Conservation (phyloP, 192 early-diverging fungal species). For the Phlyctochytrium arcticum region DNA sequence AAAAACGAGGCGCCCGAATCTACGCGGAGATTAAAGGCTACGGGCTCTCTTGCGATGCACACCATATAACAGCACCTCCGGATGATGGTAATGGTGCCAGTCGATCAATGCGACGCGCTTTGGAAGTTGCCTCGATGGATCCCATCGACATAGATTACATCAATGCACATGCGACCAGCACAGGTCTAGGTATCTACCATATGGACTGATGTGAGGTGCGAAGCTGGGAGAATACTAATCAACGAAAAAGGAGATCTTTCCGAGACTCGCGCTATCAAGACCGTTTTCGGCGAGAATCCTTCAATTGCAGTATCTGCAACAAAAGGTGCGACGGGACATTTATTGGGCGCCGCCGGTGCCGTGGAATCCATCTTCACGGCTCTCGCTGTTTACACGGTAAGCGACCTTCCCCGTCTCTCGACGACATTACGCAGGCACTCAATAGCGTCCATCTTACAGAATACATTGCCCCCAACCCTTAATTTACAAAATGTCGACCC, state of each 20-base stretch:
- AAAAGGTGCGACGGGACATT: slow-evolving; percentile 88
- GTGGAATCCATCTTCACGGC: slow-evolving; percentile 90
- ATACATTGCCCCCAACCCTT: slow-evolving; percentile 77
- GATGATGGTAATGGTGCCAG: slow-evolving; percentile 79
- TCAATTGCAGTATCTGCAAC: slow-evolving; percentile 77
- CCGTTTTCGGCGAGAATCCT: slow-evolving; percentile 52
- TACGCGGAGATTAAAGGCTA: slow-evolving; percentile 89
- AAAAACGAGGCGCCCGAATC: slow-evolving; percentile 74
- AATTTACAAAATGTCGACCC: slow-evolving; percentile 59
- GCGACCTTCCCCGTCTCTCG: no score
- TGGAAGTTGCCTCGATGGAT: slow-evolving; percentile 56
- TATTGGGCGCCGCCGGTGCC: slow-evolving; percentile 93
- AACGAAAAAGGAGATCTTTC: slow-evolving; percentile 67
- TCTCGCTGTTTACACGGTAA: slow-evolving; percentile 64
- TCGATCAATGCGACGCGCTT: slow-evolving; percentile 80
- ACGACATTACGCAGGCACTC: background rate
- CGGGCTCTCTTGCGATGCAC: slow-evolving; percentile 84
- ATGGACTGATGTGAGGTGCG: no score
- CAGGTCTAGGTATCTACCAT: slow-evolving; percentile 53
- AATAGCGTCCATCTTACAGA: no score
- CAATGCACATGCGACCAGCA: slow-evolving; percentile 94
- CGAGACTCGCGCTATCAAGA: slow-evolving; percentile 80
- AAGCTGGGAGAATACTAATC: background rate
- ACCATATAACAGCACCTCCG: slow-evolving; percentile 93
- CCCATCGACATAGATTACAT: slow-evolving; percentile 75